phyloP scores from a whole-genome alignment of 345 rosid species.

The Euphorbia peplus region DNA sequence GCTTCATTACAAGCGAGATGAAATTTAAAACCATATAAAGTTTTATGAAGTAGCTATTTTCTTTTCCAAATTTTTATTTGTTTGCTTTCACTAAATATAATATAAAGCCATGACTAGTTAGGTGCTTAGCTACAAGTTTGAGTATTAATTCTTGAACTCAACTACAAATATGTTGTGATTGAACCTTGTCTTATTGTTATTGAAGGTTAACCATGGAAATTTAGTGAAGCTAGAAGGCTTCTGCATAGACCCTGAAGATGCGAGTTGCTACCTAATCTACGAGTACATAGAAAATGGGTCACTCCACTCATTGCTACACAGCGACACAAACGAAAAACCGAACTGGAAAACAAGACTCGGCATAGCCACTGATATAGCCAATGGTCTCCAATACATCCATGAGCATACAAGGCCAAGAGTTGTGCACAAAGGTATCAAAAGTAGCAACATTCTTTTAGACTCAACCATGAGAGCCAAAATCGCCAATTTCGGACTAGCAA shows the following conservation, averaged over 20 bases:
- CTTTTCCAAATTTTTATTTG: no score
- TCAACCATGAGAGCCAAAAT: constrained; percentile 61
- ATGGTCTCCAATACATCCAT: constrained; percentile 69
- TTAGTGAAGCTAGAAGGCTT: constrained; percentile 71
- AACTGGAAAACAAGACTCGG: constrained; percentile 56
- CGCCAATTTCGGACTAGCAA: constrained; percentile 71
- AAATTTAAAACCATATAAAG: no score
- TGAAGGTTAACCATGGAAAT: constrained; percentile 71
- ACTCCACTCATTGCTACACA: constrained; percentile 54
- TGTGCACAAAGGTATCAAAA: constrained; percentile 69
- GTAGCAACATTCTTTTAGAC: constrained; percentile 63
- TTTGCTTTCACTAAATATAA: no score
- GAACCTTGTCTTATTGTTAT: not conserved
- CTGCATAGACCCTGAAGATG: constrained; percentile 55
- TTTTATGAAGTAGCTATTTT: no score
- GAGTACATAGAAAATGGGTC: constrained; percentile 58
- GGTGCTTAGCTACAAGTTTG: no score
- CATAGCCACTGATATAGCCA: constrained; percentile 55
- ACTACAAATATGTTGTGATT: no score
- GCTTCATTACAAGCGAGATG: not conserved
- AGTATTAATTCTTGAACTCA: no score
- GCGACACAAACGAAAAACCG: constrained; percentile 25
- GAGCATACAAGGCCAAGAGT: constrained; percentile 66
- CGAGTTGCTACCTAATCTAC: constrained; percentile 56
- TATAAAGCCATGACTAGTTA: no score